Conservation (phyloP, 2,329 filamentous ascomycete species). For the Xylariaceae sp. region DNA sequence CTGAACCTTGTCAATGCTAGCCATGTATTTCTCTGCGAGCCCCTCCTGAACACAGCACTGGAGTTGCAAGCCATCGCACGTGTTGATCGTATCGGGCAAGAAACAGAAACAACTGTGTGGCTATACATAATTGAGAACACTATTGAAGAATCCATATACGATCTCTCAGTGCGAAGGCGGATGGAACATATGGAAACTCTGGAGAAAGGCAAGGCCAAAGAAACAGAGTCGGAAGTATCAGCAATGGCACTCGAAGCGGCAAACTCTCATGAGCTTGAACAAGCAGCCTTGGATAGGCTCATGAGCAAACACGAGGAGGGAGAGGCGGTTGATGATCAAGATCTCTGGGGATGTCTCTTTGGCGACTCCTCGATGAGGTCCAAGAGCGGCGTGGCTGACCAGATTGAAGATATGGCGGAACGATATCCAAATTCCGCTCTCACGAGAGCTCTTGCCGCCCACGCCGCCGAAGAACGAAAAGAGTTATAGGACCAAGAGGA, state of each 20-base stretch:
- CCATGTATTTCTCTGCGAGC: conserved; percentile 92
- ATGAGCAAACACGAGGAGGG: conserved; percentile 69
- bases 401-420: neutral
- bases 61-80: conserved; percentile 93
- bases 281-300: conserved; percentile 64
- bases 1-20: conserved; percentile 90
- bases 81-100: conserved; percentile 90
- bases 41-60: conserved; percentile 86
- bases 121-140: conserved; percentile 89
- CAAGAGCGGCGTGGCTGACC: conserved; percentile 25
- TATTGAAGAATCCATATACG: conserved; percentile 88
- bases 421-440: neutral
- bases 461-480: neutral
- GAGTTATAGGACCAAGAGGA: no score
- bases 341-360: conserved; percentile 89
- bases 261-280: conserved; percentile 78
- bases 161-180: conserved; percentile 74
- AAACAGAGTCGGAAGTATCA: conserved; percentile 43
- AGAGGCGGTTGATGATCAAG: conserved; percentile 72
- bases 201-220: conserved; percentile 37
- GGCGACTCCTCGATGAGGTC: no score
- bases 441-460: neutral
- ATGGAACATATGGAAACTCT: conserved; percentile 67
- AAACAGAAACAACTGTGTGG: conserved; percentile 86
- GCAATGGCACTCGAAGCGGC: conserved; percentile 71